A percentile compares a stretch with the other conserved stretches of the same genome.
Evolutionary conservation across 345 rosid species (phyloP).

Genomic region (Camelina laxa): DNA sequence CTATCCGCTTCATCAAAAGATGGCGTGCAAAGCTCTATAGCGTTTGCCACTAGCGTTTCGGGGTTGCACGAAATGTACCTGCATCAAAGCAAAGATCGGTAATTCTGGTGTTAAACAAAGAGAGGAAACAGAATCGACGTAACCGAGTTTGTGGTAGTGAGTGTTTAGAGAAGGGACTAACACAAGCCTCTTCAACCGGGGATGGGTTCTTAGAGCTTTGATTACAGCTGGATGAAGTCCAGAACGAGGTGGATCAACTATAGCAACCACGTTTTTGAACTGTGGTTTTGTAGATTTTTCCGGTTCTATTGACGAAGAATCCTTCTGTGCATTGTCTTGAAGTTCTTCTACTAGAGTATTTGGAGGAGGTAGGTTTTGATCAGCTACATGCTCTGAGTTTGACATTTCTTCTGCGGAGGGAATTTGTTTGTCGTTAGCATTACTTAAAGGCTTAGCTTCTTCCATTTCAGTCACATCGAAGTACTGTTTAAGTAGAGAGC

Average conservation of each 20-base stretch:
- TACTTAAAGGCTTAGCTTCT: slow-evolving; percentile 49
- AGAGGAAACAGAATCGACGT: background rate
- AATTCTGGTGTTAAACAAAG: background rate
- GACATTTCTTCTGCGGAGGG: slow-evolving; percentile 46
- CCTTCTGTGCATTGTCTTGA: slow-evolving; percentile 45
- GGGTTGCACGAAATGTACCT: slow-evolving; percentile 98
- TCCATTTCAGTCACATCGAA: slow-evolving; percentile 46
- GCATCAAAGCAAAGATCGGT: background rate
- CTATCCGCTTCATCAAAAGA: slow-evolving; percentile 67
- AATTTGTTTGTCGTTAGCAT: slow-evolving; percentile 37
- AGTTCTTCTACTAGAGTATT: slow-evolving; percentile 51
- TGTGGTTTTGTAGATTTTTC: slow-evolving; percentile 46
- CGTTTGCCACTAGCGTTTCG: slow-evolving; percentile 86
- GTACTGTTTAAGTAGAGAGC: slow-evolving; percentile 78
- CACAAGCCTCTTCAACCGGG: slow-evolving; percentile 76
- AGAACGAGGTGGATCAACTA: slow-evolving; percentile 95
- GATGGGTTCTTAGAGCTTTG: slow-evolving; percentile 80
- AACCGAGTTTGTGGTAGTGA: background rate
- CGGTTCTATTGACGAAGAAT: slow-evolving; percentile 40
- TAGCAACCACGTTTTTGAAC: slow-evolving; percentile 87
- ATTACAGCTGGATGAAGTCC: slow-evolving; percentile 90
- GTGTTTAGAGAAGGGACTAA: slow-evolving; percentile 52
- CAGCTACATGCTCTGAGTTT: slow-evolving; percentile 45
- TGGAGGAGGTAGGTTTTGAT: slow-evolving; percentile 39
- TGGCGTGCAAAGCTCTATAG: slow-evolving; percentile 93